Evolutionary conservation across 163 green algal species (phyloP).

Genomic region (Chlorella variabilis): DNA sequence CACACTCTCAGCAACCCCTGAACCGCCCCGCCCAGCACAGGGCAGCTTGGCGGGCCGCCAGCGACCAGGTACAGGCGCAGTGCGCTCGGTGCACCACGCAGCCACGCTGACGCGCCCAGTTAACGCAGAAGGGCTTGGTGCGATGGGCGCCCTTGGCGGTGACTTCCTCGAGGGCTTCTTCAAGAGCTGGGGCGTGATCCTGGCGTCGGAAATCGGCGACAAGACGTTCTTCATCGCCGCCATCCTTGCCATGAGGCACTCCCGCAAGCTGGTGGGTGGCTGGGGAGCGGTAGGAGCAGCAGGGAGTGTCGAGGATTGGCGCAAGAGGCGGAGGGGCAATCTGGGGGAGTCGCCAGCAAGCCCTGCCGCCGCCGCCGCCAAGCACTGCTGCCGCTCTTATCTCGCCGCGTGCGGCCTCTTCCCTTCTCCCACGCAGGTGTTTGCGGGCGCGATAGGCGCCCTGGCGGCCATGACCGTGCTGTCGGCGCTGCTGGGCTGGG

Average conservation of each 20-base stretch:
- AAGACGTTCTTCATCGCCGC: constrained; percentile 97
- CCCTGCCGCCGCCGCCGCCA: not conserved
- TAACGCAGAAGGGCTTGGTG: not conserved
- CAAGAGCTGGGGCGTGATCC: constrained; percentile 68
- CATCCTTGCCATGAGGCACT: constrained; percentile 86
- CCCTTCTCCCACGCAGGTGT: constrained; percentile 59
- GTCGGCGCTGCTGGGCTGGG: constrained; percentile 84
- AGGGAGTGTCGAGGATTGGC: too few species aligned
- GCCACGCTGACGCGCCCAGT: constrained; percentile 15
- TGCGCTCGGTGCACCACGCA: not conserved
- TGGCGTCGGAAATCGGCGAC: constrained; percentile 80
- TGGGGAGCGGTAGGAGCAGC: too few species aligned
- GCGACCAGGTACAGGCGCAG: too few species aligned
- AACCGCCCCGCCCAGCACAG: too few species aligned
- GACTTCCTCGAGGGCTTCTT: constrained; percentile 57
- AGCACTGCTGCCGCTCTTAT: not conserved
- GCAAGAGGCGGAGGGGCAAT: too few species aligned
- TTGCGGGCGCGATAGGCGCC: constrained; percentile 68
- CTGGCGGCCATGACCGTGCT: constrained; percentile 90
- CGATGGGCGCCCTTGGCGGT: not conserved
- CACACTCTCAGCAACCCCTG: too few species aligned
- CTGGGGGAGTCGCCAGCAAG: not conserved
- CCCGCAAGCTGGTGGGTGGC: constrained; percentile 35
- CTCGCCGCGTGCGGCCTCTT: too few species aligned
- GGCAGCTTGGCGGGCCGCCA: too few species aligned